phyloP scores from a whole-genome alignment of 2,329 filamentous ascomycete genomes.

The Remersonia thermophila region DNA sequence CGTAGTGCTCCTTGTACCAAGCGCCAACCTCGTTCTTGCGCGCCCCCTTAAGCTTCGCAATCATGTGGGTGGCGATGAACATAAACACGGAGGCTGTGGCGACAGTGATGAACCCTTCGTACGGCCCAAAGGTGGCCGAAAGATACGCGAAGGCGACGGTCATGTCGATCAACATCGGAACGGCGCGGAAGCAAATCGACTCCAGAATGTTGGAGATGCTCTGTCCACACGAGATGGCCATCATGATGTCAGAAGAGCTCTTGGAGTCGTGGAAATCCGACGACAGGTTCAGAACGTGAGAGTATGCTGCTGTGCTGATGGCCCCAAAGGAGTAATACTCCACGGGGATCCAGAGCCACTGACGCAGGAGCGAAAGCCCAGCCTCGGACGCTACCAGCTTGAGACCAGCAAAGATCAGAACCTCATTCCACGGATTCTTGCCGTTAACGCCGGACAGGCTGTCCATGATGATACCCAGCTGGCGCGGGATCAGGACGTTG shows the following conservation, averaged over 20 bases:
- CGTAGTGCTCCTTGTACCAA: conserved; percentile 42
- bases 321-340: conserved; percentile 44
- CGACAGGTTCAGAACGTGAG: conserved; percentile 47
- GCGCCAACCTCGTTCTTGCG: conserved; percentile 40
- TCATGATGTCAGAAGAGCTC: conserved; percentile 45
- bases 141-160: conserved; percentile 47
- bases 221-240: conserved; percentile 42
- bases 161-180: conserved; percentile 50
- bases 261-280: conserved; percentile 51
- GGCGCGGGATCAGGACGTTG: conserved; percentile 67
- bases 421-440: conserved; percentile 39
- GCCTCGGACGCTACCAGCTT: conserved; percentile 42
- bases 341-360: conserved; percentile 46
- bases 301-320: conserved; percentile 42
- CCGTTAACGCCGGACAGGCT: conserved; percentile 42
- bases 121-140: conserved; percentile 44
- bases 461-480: conserved; percentile 69
- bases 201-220: conserved; percentile 45
- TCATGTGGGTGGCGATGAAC: conserved; percentile 39
- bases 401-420: conserved; percentile 38
- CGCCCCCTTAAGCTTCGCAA: conserved; percentile 35
- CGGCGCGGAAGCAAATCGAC: conserved; percentile 43
- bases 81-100: conserved; percentile 45
- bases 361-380: conserved; percentile 39
- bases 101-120: conserved; percentile 50